These are phyloP conservation scores for Mortierella alpina DNA, from an alignment of 192 early-diverging fungal species.

Conservation along the genomic window DNA sequence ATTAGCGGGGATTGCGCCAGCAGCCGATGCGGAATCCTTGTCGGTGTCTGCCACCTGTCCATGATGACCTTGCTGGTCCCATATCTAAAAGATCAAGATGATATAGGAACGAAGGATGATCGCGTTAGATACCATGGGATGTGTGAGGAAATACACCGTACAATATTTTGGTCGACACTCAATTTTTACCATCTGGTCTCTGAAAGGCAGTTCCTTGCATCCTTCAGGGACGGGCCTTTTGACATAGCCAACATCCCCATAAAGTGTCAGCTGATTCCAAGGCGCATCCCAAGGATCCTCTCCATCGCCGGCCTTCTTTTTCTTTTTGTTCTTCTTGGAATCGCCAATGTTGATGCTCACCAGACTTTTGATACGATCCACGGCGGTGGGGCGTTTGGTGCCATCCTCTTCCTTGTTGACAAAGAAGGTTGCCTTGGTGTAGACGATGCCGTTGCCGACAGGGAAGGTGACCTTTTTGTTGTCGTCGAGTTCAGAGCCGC, in stretches of 20 bases:
- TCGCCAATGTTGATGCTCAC: neutral
- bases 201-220: constrained; percentile 1
- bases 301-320: neutral
- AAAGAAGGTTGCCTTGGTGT: constrained; percentile 15
- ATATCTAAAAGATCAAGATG: constrained; percentile 10
- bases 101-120: neutral
- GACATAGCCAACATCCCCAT: constrained; percentile 24
- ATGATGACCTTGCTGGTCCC: constrained; percentile 28
- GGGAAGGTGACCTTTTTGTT: constrained; percentile 3
- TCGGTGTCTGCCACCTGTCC: neutral
- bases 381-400: neutral
- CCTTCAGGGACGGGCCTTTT: constrained; percentile 5
- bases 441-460: constrained; percentile 30
- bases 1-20: neutral
- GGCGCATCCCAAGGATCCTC: neutral
- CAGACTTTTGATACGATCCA: neutral
- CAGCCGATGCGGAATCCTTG: neutral
- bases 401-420: neutral
- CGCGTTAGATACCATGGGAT: neutral
- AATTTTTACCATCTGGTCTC: constrained; percentile 31
- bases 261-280: constrained; percentile 6
- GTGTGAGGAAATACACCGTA: no score
- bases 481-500: neutral
- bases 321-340: constrained; percentile 7
- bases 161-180: neutral